phyloP scores from a whole-genome alignment of 768 basidiomycete species.

The Boletus eberwhitei region DNA sequence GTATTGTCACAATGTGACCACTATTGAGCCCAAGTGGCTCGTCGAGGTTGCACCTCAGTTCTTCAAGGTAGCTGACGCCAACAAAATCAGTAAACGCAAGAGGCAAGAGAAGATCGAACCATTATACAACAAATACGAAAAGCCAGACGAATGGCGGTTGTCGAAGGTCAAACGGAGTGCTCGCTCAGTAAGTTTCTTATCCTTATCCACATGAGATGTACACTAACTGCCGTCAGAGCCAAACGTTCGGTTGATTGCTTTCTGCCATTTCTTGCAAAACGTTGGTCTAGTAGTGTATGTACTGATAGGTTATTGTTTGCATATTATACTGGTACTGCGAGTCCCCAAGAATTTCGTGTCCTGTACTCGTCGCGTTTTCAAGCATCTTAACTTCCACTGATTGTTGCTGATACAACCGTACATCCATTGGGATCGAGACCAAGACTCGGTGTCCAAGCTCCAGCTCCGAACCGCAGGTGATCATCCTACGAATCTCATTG shows the following conservation, averaged over 20 bases:
- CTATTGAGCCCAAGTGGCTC: constrained; percentile 97
- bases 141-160: constrained; percentile 90
- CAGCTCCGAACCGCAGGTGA: neutral
- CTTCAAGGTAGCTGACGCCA: constrained; percentile 97
- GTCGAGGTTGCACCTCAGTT: constrained; percentile 97
- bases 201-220: neutral
- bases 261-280: neutral
- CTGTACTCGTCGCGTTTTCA: neutral
- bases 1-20: constrained; percentile 90
- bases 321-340: neutral
- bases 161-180: constrained; percentile 91
- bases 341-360: neutral
- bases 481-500: constrained; percentile 79
- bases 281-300: constrained; percentile 9
- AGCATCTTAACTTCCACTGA: neutral
- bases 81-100: constrained; percentile 97
- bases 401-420: neutral
- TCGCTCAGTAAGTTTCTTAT: constrained; percentile 55
- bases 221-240: constrained; percentile 51
- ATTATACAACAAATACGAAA: constrained; percentile 92
- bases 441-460: neutral
- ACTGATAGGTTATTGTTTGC: constrained; percentile 8
- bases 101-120: constrained; percentile 97
- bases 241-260: constrained; percentile 74
- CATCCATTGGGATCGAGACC: neutral